Evolutionary conservation across 331 rosid genomes (phyloP), one percentile per base, ranked within the genome.

Genomic region (Telfairia occidentalis): DNA sequence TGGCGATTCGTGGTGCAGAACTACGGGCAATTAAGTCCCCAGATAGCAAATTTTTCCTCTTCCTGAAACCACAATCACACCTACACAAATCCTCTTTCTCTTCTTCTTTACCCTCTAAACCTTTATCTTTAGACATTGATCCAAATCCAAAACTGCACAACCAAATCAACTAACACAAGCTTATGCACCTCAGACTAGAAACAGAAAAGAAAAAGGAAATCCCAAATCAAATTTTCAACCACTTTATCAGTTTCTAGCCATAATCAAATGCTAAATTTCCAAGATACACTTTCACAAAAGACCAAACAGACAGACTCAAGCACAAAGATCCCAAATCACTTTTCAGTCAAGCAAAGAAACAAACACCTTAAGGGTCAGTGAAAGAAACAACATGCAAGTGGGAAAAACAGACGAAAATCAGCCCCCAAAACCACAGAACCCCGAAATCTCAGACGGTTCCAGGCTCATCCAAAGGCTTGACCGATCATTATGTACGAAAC

Each of bases 1-100:
- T 70, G 76, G 78, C 75, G 76, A 79, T 87, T 35, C 69, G 23
- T 9, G 83, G 64, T 40, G 79, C 38, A 18, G 76, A 19, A 74
- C 72, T 57, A 59, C 67, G 45, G 69, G 72, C 46, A 19, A 49
- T 73, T 59, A 57, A 71, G 37, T 57, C 77, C 72, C 74, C 21
- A 38, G 73, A 71, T 24, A 77, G 40, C 43, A 63, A 72, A 69
- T 76, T 61, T 75, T 75, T 86, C 79, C 46, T 45, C 48, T 46
- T 76, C 60, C 37, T 60, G 15, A 9, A 45, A 40, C 57, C 50
- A 46, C 35, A 54, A 21, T 65, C 83, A 74, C 79, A 54, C 52
- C 55, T 7, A 55, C 60, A 29, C 9, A 81, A 73, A 11, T 52
- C 21, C 26, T 49, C 28, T 54, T 57, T 61, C 32, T 8, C 78